Base-by-base conservation (phyloP, 768 basidiomycete species). In the Chiua virens region DNA sequence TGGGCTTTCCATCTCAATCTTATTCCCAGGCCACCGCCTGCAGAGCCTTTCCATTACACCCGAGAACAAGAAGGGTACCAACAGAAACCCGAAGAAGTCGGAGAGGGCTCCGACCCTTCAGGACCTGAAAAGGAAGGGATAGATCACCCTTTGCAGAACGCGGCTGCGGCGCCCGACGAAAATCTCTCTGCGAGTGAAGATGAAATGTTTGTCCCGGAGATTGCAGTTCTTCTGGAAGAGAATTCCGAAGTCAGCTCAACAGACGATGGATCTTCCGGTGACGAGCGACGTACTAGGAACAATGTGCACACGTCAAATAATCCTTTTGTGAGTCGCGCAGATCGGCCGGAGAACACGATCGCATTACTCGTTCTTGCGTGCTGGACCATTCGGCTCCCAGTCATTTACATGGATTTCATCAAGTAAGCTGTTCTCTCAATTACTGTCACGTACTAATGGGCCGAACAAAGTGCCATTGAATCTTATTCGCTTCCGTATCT, bases 401-500 rank as follows among this genome's bases (percentile, higher is more conserved):
- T 89, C 11, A 72, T 88, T 59, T 88, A 85, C 60, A 78, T 77
- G 60, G 92, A 97, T 62, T 78, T 96, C 44, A 76, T 84, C 39
- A 75, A 74, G 93, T 89, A 61, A 55, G 85, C 64, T 45, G 30
- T 14, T 14, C 13, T 28, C 28, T 17, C 34, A 17, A 34, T 15
- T 17, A 34, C 15, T 6, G 17, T 40, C 50, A 21, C 45, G 23
- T 50, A 44, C 15, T 34, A 34, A 5, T 34, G 11, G 25, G 54
- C 50, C 50, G 30, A 46, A 39, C 6, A 35, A n/a, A 95, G 92
- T 46, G 66, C 85, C 49, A 85, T 94, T 39, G 89, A 93, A 63
- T 71, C 72, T 28, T 85, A 89, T 61, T 74, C 83, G 32, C 74
- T 97, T 36, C 92, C 92, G 2, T 95, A 93, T 70, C 75, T 97